Evolutionary conservation across 495 filamentous ascomycete species (phyloP).

Genomic region (Podospora pseudopauciseta): DNA sequence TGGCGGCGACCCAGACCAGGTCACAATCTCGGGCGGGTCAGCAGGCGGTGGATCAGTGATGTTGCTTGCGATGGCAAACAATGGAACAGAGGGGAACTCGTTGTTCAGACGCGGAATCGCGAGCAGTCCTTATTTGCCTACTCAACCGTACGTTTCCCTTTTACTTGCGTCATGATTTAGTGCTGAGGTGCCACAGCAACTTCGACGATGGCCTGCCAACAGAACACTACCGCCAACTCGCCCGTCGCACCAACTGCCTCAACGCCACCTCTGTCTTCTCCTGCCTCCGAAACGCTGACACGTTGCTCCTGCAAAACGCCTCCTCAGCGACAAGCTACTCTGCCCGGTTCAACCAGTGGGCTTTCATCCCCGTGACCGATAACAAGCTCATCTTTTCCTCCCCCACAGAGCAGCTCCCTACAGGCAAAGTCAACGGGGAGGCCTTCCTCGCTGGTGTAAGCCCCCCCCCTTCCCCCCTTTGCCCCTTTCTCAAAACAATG

Average conservation of each 20-base stretch:
- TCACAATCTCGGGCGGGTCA: conserved; percentile 46
- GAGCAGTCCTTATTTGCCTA: not conserved
- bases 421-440: conserved; percentile 48
- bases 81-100: not conserved
- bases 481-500: not conserved
- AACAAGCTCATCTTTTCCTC: conserved; percentile 48
- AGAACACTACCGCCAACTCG: conserved; percentile 35
- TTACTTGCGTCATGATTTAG: not conserved
- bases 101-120: conserved; percentile 21
- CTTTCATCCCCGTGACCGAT: conserved; percentile 59
- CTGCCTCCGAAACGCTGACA: conserved; percentile 38
- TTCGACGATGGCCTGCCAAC: conserved; percentile 51
- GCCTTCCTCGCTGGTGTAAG: conserved; percentile 5
- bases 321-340: conserved; percentile 3
- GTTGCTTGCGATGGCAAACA: conserved; percentile 21
- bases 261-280: conserved; percentile 38
- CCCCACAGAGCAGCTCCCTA: conserved; percentile 47
- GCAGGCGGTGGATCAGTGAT: conserved; percentile 43
- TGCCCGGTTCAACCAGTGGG: conserved; percentile 36
- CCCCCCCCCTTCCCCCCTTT: not conserved
- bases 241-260: not conserved
- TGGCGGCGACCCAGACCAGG: conserved; percentile 42
- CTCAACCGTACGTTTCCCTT: not conserved
- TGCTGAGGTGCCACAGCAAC: conserved; percentile 51
- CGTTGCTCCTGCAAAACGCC: conserved; percentile 10